Conservation (phyloP, 306 rosid genomes). For the Quercus agrifolia region DNA sequence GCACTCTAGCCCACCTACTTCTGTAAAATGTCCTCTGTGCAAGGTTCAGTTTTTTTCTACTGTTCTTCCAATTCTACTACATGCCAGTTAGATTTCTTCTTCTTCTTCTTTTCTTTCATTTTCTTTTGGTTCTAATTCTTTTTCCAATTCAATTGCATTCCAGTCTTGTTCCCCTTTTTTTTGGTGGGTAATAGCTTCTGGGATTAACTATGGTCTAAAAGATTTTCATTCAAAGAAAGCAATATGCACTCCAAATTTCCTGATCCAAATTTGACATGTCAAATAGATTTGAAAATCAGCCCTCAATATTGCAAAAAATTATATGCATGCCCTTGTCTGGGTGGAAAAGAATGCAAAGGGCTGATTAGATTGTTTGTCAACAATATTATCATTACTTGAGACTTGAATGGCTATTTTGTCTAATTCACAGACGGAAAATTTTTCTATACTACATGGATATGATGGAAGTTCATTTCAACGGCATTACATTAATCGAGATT, state of each 20-base stretch:
- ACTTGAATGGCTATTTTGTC: constrained; percentile 18
- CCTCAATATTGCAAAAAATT: not conserved
- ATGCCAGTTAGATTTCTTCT: not conserved
- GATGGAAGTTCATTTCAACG: constrained; percentile 61
- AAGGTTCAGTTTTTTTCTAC: constrained; percentile 50
- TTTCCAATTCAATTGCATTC: not conserved
- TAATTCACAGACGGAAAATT: constrained; percentile 50
- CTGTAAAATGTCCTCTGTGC: constrained; percentile 85
- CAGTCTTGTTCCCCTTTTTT: not conserved
- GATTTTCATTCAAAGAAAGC: not conserved
- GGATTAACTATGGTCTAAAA: not conserved
- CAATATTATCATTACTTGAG: not conserved
- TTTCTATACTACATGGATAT: constrained; percentile 62
- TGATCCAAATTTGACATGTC: not conserved
- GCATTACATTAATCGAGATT: constrained; percentile 50
- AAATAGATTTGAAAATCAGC: not conserved
- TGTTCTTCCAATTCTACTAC: constrained; percentile 5
- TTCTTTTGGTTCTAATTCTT: not conserved
- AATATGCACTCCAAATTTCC: not conserved
- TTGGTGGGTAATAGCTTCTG: not conserved
- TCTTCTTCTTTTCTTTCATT: no score
- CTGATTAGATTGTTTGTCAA: not conserved
- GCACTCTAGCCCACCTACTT: constrained; percentile 39
- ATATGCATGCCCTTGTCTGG: not conserved
- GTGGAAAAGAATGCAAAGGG: not conserved